phyloP scores from a whole-genome alignment of 2,329 filamentous ascomycete genomes.

The Penicillium olsonii region DNA sequence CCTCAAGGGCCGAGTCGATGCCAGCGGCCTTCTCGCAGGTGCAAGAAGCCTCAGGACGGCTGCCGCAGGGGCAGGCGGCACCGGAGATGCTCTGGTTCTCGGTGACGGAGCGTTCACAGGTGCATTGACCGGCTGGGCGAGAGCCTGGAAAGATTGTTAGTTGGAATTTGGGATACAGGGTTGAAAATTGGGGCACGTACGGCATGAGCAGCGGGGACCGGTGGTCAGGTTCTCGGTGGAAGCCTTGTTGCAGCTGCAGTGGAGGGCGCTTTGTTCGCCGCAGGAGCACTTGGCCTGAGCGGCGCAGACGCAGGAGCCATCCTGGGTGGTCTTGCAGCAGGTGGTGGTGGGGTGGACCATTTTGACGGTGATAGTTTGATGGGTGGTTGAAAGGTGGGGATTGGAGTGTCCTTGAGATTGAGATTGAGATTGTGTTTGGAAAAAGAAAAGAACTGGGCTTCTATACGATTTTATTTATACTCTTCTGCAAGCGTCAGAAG shows the following conservation, averaged over 20 bases:
- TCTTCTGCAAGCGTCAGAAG: slow-evolving; percentile 19
- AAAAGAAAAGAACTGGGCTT: background rate
- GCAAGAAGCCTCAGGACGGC: slow-evolving; percentile 70
- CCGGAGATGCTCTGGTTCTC: slow-evolving; percentile 71
- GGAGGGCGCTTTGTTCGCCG: slow-evolving; percentile 80
- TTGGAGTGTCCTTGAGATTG: too few relatives aligned
- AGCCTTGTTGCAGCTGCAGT: slow-evolving; percentile 83
- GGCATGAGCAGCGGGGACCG: slow-evolving; percentile 80
- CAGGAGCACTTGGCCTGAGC: slow-evolving; percentile 75
- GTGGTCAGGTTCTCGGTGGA: slow-evolving; percentile 70
- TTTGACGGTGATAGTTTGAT: slow-evolving; percentile 24
- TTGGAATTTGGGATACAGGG: background rate
- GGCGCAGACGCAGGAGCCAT: slow-evolving; percentile 59
- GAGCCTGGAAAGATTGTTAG: slow-evolving; percentile 51
- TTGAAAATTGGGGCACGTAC: slow-evolving; percentile 46
- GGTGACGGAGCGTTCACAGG: slow-evolving; percentile 68
- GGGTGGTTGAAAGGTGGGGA: too few relatives aligned
- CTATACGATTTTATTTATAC: slow-evolving; percentile 15
- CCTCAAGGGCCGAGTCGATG: slow-evolving; percentile 67
- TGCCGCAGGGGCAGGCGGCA: slow-evolving; percentile 73
- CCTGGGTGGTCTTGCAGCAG: slow-evolving; percentile 61
- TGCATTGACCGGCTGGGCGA: slow-evolving; percentile 77
- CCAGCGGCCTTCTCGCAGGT: slow-evolving; percentile 77
- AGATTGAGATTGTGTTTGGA: background rate
- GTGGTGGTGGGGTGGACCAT: slow-evolving; percentile 52